phyloP scores from a whole-genome alignment of 31 red algal species.

The Porphyra umbilicalis region DNA sequence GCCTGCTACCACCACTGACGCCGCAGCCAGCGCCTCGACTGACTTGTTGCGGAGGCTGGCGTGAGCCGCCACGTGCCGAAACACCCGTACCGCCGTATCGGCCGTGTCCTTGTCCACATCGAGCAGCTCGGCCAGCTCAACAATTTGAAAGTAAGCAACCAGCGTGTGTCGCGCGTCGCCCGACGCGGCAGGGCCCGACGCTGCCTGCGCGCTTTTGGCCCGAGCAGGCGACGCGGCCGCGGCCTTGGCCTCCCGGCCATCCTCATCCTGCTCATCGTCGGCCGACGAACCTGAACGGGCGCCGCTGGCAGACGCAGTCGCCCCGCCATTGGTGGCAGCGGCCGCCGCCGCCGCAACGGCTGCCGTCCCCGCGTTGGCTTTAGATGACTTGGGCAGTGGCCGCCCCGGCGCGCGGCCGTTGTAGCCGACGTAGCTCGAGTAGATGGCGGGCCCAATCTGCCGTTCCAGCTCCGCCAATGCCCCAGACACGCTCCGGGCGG shows the following conservation, averaged over 20 bases:
- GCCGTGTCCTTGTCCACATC: constrained; percentile 54
- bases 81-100: constrained; percentile 52
- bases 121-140: constrained; percentile 51
- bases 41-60: constrained; percentile 53
- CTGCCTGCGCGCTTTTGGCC: constrained; percentile 15
- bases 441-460: constrained; percentile 54
- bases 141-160: constrained; percentile 70
- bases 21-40: constrained; percentile 59
- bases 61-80: constrained; percentile 43
- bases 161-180: constrained; percentile 60
- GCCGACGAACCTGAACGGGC: not conserved
- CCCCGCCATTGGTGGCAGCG: not conserved
- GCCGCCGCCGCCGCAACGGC: not conserved
- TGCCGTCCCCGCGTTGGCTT: not conserved
- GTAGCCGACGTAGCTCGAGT: constrained; percentile 63
- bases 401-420: constrained; percentile 55
- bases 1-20: constrained; percentile 49
- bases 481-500: constrained; percentile 54
- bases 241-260: not conserved
- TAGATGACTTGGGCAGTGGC: not conserved
- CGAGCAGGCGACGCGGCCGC: constrained; percentile 7
- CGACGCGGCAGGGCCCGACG: not conserved
- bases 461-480: constrained; percentile 74
- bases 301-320: not conserved
- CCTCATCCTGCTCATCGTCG: not conserved